phyloP scores from a whole-genome alignment of 495 filamentous ascomycete genomes.

The Darksidea phi region DNA sequence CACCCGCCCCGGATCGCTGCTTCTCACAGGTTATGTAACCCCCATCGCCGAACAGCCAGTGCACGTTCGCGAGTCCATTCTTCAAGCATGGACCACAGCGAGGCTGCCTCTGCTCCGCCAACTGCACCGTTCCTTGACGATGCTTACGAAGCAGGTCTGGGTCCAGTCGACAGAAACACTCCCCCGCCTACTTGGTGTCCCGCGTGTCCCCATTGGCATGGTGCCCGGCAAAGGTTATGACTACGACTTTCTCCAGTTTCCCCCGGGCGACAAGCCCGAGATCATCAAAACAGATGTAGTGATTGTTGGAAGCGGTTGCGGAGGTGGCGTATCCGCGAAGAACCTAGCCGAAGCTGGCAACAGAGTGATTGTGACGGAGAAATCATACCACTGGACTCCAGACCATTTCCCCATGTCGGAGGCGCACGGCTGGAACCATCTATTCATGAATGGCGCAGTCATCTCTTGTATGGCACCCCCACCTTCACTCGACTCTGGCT shows the following conservation, averaged over 20 bases:
- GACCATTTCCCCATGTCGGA: slow-evolving; percentile 71
- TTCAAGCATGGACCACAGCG: slow-evolving; percentile 37
- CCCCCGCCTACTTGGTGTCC: slow-evolving; percentile 59
- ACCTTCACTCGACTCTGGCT: background rate
- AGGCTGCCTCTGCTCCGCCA: slow-evolving; percentile 37
- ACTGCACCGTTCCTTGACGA: slow-evolving; percentile 35
- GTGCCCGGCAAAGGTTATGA: slow-evolving; percentile 56
- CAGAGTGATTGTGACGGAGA: slow-evolving; percentile 78
- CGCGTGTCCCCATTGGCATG: slow-evolving; percentile 60
- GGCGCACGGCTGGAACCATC: slow-evolving; percentile 52
- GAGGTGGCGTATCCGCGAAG: slow-evolving; percentile 80
- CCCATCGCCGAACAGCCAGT: slow-evolving; percentile 39
- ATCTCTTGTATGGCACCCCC: slow-evolving; percentile 27
- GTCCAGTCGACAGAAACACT: slow-evolving; percentile 58
- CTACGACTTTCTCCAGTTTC: slow-evolving; percentile 56
- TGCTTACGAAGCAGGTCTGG: slow-evolving; percentile 52
- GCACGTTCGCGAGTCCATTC: slow-evolving; percentile 37
- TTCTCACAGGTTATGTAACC: slow-evolving; percentile 41
- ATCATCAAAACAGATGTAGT: slow-evolving; percentile 77
- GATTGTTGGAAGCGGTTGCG: slow-evolving; percentile 83
- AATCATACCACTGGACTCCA: slow-evolving; percentile 69
- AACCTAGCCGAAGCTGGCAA: slow-evolving; percentile 73
- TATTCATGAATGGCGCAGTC: slow-evolving; percentile 52
- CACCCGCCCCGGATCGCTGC: slow-evolving; percentile 38
- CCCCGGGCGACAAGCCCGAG: slow-evolving; percentile 48